Base-by-base conservation (phyloP, 495 filamentous ascomycete species). In the Apodospora peruviana region DNA sequence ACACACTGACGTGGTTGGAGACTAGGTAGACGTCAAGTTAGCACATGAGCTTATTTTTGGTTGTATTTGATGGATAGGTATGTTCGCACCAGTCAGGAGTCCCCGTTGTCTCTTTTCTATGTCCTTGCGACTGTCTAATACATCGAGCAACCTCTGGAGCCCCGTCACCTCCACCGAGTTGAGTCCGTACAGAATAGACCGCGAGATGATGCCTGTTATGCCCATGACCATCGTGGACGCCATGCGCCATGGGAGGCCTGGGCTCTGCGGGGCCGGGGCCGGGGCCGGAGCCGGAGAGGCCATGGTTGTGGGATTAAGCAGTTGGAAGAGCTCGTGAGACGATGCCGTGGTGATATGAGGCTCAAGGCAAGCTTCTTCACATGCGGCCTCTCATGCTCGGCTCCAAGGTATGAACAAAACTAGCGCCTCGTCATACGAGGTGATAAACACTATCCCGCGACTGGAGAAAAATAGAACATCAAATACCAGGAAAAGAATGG, bases 1-100 rank as follows among this genome's bases (percentile, higher is more conserved):
- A 97, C 93, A 98, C 85, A 70, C 88, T 90, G 52, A 88, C 79
- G 68, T 98, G 93, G 66, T 98, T 98, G 24, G 88, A 95, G 8
- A 97, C 93, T 95, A 27, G 16, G 19, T 58, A 21, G 4, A 17
- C n/a, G 40, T 37, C 25, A 45, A 12, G 58, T 58, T 16, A 60
- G 58, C 53, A 22, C 49, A 18, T 22, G 39, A 55, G 46, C 12
- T 27, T 34, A n/a, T 34, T 44, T 23, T 32, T 23, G 47, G 21
- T 38, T 32, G 12, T 32, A 32, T 32, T 32, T 32, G 12, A 7
- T 40, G 19, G 2, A 42, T 17, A 14, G 5, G 12, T 9, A 29
- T 20, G 11, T 35, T 12, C 32, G 11, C 74, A 95, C 91, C 88
- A 58, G 91, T 97, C 50, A 97, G 75, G 51, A 96, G 74, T 22